Evolutionary conservation across 805 yeast species (phyloP), one percentile per base, ranked within the genome.

Genomic region (Candida cerambycidarum): DNA sequence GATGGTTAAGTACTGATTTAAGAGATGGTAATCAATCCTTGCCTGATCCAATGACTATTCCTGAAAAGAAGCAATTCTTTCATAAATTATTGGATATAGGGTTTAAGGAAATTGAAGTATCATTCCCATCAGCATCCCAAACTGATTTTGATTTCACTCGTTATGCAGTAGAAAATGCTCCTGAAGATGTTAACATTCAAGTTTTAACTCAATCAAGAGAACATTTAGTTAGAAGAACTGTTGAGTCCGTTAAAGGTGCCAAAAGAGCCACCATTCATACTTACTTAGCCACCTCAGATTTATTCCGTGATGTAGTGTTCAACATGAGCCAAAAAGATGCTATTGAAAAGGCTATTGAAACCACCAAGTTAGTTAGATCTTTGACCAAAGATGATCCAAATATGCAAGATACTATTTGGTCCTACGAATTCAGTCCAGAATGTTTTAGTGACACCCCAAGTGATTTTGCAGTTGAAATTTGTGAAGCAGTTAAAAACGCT

Each of bases 21-120:
- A 76, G 92, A 69, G 92, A 84, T 57, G 92, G 92, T 49, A 84
- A 84, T 65, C 92, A 84, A 61, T 79, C 89, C 14, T 70, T 84
- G 44, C 92, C 92, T 19, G 92, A 84, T 65, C 92, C 92, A 21
- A 84, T 84, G 92, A 73, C 84, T 8, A 78, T 84, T 12, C 80
- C 73, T 39, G 86, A 84, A 62, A 84, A 84, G 65, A 82, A 83
- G 57, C 82, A 79, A 55, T 83, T 83, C 59, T 84, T 83, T 71
- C 82, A 82, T 54, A 84, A 84, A 62, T 69, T 84, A 52, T 54
- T 83, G 7, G 87, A 83, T 44, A 69, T 84, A 44, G 92, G 92
- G 1, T 83, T 84, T 68, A 84, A 84, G 58, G 92, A 84, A 66
- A 84, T 84, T 54, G 92, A 84, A 63, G 92, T 84, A 36, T 71